Evolutionary conservation across 352 stramenopile species (phyloP).

Genomic region (Globisporangium cystogenes): DNA sequence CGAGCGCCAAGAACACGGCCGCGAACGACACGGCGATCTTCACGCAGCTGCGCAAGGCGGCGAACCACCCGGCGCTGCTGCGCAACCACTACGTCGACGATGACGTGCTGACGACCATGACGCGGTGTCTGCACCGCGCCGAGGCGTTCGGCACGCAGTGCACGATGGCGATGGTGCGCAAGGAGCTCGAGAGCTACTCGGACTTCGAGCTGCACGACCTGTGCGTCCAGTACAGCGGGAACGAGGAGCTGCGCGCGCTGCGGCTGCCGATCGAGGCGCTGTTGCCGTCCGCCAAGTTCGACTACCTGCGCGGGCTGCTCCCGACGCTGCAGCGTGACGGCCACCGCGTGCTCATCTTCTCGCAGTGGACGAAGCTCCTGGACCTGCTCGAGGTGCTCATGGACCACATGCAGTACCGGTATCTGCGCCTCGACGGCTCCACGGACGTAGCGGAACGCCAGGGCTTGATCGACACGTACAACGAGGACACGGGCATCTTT

Average conservation of each 20-base stretch:
- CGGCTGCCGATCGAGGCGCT: slow-evolving; percentile 86
- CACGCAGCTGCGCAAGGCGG: slow-evolving; percentile 95
- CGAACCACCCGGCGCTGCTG: slow-evolving; percentile 96
- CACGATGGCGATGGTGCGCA: slow-evolving; percentile 76
- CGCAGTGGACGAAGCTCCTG: slow-evolving; percentile 94
- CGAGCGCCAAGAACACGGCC: neutral
- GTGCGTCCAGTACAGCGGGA: slow-evolving; percentile 83
- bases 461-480: slow-evolving; percentile 80
- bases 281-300: slow-evolving; percentile 94
- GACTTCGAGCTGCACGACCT: slow-evolving; percentile 96
- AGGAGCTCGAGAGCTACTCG: slow-evolving; percentile 91
- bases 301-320: slow-evolving; percentile 84
- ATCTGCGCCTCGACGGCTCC: slow-evolving; percentile 74
- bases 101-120: slow-evolving; percentile 79
- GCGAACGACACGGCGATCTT: slow-evolving; percentile 80
- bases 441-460: slow-evolving; percentile 74
- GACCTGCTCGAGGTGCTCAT: slow-evolving; percentile 92
- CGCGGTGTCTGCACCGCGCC: slow-evolving; percentile 63
- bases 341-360: slow-evolving; percentile 97
- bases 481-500: slow-evolving; percentile 91
- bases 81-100: slow-evolving; percentile 73
- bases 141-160: slow-evolving; percentile 86
- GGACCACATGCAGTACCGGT: slow-evolving; percentile 66
- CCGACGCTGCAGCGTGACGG: slow-evolving; percentile 82
- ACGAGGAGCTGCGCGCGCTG: slow-evolving; percentile 77